Evolutionary conservation across 78 protist genomes (phyloP).

Genomic region (Andalucia godoyi): DNA sequence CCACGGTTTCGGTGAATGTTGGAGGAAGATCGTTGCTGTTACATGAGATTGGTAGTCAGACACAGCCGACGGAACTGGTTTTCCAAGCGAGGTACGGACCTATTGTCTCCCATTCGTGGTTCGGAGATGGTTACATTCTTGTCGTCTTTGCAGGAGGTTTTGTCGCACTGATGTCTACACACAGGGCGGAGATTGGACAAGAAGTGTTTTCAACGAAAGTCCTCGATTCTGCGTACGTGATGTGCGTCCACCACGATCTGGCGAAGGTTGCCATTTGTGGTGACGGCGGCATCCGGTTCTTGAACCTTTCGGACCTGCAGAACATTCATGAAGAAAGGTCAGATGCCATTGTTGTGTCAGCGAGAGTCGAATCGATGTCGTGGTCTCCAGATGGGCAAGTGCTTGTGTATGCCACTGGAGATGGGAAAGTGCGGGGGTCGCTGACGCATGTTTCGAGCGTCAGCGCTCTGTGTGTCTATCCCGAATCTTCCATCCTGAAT

Average conservation of each 20-base stretch:
- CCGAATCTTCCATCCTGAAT: too few relatives aligned
- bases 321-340: neutral
- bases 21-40: constrained; percentile 2
- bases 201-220: constrained; percentile 3
- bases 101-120: constrained; percentile 24
- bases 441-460: too few relatives aligned
- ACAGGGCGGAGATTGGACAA: constrained; percentile 16
- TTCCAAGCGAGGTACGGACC: constrained; percentile 45
- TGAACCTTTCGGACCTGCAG: constrained; percentile 10
- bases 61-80: constrained; percentile 25
- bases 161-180: constrained; percentile 26
- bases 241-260: neutral
- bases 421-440: too few relatives aligned
- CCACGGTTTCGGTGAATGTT: constrained; percentile 1
- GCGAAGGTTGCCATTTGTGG: constrained; percentile 16
- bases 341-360: too few relatives aligned
- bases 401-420: too few relatives aligned
- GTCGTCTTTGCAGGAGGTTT: constrained; percentile 39
- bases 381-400: too few relatives aligned
- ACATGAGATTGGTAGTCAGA: neutral
- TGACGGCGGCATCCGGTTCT: constrained; percentile 14
- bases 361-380: too few relatives aligned
- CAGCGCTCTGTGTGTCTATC: too few relatives aligned
- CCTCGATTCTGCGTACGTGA: constrained; percentile 4
- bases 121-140: constrained; percentile 36